Evolutionary conservation across 805 yeast species (phyloP), one percentile per base, ranked within the genome.

Genomic region (Suhomyces canberraensis): DNA sequence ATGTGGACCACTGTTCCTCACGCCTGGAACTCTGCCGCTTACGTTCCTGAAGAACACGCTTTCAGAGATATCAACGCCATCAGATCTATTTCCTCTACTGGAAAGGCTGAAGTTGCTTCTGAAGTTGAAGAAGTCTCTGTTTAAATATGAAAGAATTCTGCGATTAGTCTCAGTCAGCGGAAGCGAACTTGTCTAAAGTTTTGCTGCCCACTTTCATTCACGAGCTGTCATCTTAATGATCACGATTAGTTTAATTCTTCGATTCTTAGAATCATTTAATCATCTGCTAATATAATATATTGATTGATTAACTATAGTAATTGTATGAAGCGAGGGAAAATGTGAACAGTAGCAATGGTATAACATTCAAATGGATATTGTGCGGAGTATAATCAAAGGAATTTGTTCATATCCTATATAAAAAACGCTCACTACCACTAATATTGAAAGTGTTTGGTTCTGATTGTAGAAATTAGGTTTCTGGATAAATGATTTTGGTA

Each of bases 1-100:
- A 52, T 65, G 60, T 64, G 60, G 52, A 55, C 54, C 47, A 41
- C 45, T 28, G 61, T 61, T 31, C 48, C 51, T 13, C 34, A 48
- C 30, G 69, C 68, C 25, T 60, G 71, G 66, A 44, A 56, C 34
- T 64, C 70, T 8, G 13, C 30, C 16, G 41, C 42, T 8, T 64
- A 60, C 37, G 47, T 61, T 35, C 70, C 71, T 29, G 40, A 57
- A 36, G 58, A 38, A 30, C 66, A 61, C 45, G 69, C 66, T 19
- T 61, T 62, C 60, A 59, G 61, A 56, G 47, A 37, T 13, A 39
- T 44, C 16, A 45, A 47, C 22, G 48, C 29, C 24, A 13, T n/a
- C 26, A 24, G 26, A 24, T 34, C 49, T 9, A 25, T 46, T 30
- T 31, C 39, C 20, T 43, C 50, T 20, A 35, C 35, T 41, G 45